A percentile compares a stretch with the other conserved stretches of the same genome.
Evolutionary conservation across 768 basidiomycete species (phyloP).

Genomic region (Cystoderma amianthinum): DNA sequence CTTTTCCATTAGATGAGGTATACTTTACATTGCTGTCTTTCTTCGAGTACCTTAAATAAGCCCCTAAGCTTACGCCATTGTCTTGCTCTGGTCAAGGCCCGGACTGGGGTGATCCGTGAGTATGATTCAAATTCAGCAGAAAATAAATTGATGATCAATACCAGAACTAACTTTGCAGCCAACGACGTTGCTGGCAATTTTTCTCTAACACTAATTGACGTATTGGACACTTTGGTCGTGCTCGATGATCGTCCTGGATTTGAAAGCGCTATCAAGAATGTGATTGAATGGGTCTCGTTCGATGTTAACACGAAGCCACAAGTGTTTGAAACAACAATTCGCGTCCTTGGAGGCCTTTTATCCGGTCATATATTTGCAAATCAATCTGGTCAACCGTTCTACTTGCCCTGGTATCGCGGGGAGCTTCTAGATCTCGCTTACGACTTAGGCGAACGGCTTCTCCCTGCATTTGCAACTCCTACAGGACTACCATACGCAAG

Average conservation of each 20-base stretch:
- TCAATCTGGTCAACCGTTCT: slow-evolving; percentile 56
- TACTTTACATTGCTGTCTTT: slow-evolving; percentile 4
- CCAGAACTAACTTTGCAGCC: slow-evolving; percentile 65
- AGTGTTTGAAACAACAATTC: slow-evolving; percentile 95
- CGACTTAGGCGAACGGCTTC: slow-evolving; percentile 79
- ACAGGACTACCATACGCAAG: slow-evolving; percentile 92
- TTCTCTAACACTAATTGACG: slow-evolving; percentile 76
- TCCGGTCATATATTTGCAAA: slow-evolving; percentile 83
- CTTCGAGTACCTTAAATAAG: background rate
- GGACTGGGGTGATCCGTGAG: slow-evolving; percentile 79
- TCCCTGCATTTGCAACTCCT: slow-evolving; percentile 88
- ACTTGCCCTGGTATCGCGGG: slow-evolving; percentile 78
- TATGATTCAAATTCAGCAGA: slow-evolving; percentile 6
- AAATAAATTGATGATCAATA: slow-evolving; percentile 7
- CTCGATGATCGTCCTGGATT: slow-evolving; percentile 74
- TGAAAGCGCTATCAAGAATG: slow-evolving; percentile 74
- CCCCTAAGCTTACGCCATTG: slow-evolving; percentile 71
- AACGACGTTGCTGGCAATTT: slow-evolving; percentile 97
- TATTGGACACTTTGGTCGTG: slow-evolving; percentile 88
- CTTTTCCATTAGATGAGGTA: slow-evolving; percentile 87
- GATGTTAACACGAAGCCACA: slow-evolving; percentile 96
- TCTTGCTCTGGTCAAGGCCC: slow-evolving; percentile 86
- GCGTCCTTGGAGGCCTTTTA: slow-evolving; percentile 85
- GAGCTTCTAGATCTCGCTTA: slow-evolving; percentile 77
- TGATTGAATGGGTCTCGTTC: slow-evolving; percentile 81